Percentiles rank a stretch among this genome's conserved stretches.
Conservation (phyloP, 495 filamentous ascomycete genomes). For the Penicillium canariense region DNA sequence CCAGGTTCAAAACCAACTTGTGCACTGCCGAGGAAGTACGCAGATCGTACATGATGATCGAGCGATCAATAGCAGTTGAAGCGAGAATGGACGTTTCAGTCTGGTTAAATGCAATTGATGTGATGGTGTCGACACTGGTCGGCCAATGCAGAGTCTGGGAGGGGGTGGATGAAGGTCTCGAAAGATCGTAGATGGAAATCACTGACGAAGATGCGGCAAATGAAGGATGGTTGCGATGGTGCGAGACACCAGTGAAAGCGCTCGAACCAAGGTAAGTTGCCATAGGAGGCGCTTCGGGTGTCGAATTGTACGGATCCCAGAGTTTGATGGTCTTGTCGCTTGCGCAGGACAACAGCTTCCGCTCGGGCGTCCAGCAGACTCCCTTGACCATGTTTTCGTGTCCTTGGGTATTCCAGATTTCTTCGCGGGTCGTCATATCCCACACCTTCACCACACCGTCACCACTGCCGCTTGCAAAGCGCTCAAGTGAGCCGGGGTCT, state of each 20-base stretch:
- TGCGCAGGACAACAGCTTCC: slow-evolving; percentile 85
- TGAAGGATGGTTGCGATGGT: slow-evolving; percentile 68
- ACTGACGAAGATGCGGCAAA: slow-evolving; percentile 79
- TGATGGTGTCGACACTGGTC: slow-evolving; percentile 88
- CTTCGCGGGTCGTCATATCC: slow-evolving; percentile 76
- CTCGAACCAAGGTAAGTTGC: slow-evolving; percentile 79
- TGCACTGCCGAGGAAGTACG: slow-evolving; percentile 80
- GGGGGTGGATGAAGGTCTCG: slow-evolving; percentile 66
- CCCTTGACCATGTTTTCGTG: slow-evolving; percentile 91
- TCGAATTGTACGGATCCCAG: slow-evolving; percentile 81
- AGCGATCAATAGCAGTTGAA: slow-evolving; percentile 78
- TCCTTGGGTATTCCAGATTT: slow-evolving; percentile 77
- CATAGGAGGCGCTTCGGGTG: slow-evolving; percentile 58
- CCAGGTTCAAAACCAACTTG: slow-evolving; percentile 73
- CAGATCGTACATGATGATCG: slow-evolving; percentile 83
- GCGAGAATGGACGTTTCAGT: slow-evolving; percentile 88
- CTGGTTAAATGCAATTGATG: slow-evolving; percentile 84
- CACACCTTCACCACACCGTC: slow-evolving; percentile 93
- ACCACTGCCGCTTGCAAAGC: slow-evolving; percentile 75
- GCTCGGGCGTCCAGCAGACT: slow-evolving; percentile 79
- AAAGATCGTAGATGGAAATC: slow-evolving; percentile 85
- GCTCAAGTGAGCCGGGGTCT: slow-evolving; percentile 64
- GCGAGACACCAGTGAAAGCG: slow-evolving; percentile 80
- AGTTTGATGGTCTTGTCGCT: slow-evolving; percentile 84
- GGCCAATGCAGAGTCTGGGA: slow-evolving; percentile 85